A percentile compares a stretch with the other conserved stretches of the same genome.
These are phyloP conservation scores for Penicillium sp. DNA, from an alignment of 2,329 filamentous ascomycete species.

Conservation along the genomic window DNA sequence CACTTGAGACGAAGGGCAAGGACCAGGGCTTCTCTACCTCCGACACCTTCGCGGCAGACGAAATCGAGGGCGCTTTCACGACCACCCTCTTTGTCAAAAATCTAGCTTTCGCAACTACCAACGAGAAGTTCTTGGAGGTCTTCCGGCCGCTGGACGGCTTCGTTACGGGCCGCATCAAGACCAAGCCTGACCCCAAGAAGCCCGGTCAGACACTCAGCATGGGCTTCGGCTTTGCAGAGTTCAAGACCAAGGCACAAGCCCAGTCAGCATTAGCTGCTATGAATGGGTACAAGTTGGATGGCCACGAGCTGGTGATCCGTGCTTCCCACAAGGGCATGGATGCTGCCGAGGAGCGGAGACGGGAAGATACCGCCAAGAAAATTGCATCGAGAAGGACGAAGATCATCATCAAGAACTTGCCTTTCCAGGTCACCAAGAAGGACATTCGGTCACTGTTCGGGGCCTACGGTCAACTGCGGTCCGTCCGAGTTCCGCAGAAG, in stretches of 20 bases:
- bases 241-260: constrained; percentile 73
- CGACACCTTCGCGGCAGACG: constrained; percentile 44
- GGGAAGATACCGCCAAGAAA: constrained; percentile 81
- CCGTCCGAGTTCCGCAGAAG: constrained; percentile 91
- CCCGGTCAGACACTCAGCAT: constrained; percentile 86
- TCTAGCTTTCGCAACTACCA: constrained; percentile 86
- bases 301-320: constrained; percentile 79
- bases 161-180: constrained; percentile 85
- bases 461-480: constrained; percentile 86
- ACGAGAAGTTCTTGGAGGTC: constrained; percentile 68
- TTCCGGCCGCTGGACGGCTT: constrained; percentile 86
- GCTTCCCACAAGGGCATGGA: constrained; percentile 83
- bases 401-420: constrained; percentile 96
- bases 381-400: constrained; percentile 75
- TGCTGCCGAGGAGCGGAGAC: constrained; percentile 80
- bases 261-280: constrained; percentile 78
- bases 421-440: constrained; percentile 92
- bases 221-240: constrained; percentile 96
- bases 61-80: constrained; percentile 53
- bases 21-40: constrained; percentile 43
- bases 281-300: constrained; percentile 84
- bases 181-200: constrained; percentile 87
- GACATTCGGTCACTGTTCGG: constrained; percentile 83
- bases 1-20: constrained; percentile 31
- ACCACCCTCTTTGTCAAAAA: constrained; percentile 92